Percentiles rank a stretch among this genome's conserved stretches.
Conservation (phyloP, 331 rosid species). For the Malus hybrid region DNA sequence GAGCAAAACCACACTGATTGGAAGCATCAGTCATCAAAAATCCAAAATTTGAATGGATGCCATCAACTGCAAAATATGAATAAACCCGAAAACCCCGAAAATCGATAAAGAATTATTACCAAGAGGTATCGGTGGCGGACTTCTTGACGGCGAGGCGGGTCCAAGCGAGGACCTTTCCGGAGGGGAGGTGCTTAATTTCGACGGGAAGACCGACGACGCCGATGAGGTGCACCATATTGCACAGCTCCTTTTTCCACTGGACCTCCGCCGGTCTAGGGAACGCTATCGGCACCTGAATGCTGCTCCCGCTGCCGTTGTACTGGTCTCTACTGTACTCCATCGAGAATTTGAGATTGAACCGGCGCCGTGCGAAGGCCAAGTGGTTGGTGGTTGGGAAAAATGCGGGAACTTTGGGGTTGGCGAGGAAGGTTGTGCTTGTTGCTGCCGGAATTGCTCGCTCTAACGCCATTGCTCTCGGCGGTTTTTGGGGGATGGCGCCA, state of each 20-base stretch:
- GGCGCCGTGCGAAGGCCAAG: constrained; percentile 13
- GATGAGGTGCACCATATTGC: constrained; percentile 68
- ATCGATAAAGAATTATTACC: constrained; percentile 24
- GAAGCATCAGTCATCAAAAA: background rate
- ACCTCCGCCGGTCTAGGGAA: constrained; percentile 68
- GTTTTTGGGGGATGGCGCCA: background rate
- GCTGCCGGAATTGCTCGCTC: background rate
- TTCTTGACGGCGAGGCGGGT: constrained; percentile 86
- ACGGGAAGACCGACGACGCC: constrained; percentile 60
- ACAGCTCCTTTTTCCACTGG: constrained; percentile 79
- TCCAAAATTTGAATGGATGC: background rate
- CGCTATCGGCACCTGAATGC: constrained; percentile 11
- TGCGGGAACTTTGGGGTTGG: background rate
- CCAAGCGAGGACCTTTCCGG: constrained; percentile 76
- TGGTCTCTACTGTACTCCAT: constrained; percentile 22
- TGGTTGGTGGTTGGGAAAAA: background rate
- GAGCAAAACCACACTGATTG: background rate
- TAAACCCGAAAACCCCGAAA: background rate
- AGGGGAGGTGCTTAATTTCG: constrained; percentile 64
- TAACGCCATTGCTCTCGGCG: constrained; percentile 8
- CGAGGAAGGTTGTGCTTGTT: constrained; percentile 13
- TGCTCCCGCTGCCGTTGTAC: constrained; percentile 4
- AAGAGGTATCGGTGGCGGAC: constrained; percentile 51
- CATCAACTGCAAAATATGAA: background rate
- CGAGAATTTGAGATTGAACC: constrained; percentile 33